Base-by-base conservation (phyloP, 768 basidiomycete species). In the Collybia sp. region DNA sequence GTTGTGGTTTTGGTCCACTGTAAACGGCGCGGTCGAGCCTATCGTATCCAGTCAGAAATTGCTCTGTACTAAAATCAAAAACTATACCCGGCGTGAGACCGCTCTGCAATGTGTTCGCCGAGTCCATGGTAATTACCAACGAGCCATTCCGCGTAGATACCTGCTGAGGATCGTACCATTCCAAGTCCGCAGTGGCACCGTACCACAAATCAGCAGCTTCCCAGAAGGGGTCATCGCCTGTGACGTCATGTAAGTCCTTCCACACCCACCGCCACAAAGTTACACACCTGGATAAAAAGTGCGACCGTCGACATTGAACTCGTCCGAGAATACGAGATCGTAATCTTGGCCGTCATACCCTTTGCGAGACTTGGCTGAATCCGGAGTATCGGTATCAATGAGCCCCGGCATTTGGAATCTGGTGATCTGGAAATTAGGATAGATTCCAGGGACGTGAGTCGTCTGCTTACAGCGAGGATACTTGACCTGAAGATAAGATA, bases 131-230 rank as follows among this genome's bases (percentile, higher is more conserved):
- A 53, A 93, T 83, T 36, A 83, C 77, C 38, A 92, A 72, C 20
- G 68, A 61, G 2, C 90, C 90, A 48, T 77, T 71, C 18, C 69
- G 59, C 6, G 90, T 93, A 1, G 79, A 82, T 40, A 86, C 60
- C 56, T 84, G 82, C 10, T 58, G 55, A 0, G 86, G 81, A 54
- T 84, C 80, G 55, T 89, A 91, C 85, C 85, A 88, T 58, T 90
- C 88, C 45, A 79, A 48, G 58, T 91, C 88, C 3, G 54, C 65
- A 0, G 88, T 89, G 5, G 75, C 70, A 49, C 82, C 77, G 54
- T 90, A 90, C 80, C 88, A 88, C 4, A 85, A 55, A 52, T 85
- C 77, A 9, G 70, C 81, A 0, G 82, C 85, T 63, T 87, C 85
- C 84, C 83, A 85, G 60, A 63, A 83, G 0, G 80, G 79, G 49